Evolutionary conservation across 257 asterid genomes (phyloP), one percentile per base, ranked within the genome.

Genomic region (Solanum ossicruentum): DNA sequence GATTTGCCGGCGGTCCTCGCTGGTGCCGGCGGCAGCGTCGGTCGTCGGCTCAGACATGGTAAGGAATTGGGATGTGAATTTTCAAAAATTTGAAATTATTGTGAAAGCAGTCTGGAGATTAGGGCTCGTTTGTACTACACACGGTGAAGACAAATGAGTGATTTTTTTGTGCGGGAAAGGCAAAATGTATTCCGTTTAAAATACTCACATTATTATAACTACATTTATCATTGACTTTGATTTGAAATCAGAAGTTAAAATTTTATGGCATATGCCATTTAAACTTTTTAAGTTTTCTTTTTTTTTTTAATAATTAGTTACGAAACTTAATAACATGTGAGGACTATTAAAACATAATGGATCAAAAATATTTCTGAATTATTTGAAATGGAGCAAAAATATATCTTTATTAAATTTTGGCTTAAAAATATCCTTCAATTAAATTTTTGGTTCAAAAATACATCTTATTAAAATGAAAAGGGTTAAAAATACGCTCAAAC

Each of bases 1-100:
- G 39, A 51, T 85, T 63, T 61, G 88, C 57, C 85, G 93, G 84
- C 84, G 85, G n/a, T 82, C 89, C 26, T 87, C 92, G 61, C 89
- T 63, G 16, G 67, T 66, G 26, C 39, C 77, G 69, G 6, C 79
- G 85, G 3, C 18, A 70, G 23, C 60, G 90, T 28, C 86, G 88
- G 49, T 84, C 82, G 58, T 80, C 84, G 83, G 82, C 36, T 80
- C 89, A 55, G 88, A 92, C 98, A 93, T 93, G 85, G 85, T n/a
- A 16, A 84, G 5, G 67, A 57, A 26, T 81, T 49, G 75, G 81
- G 70, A 67, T 16, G 23, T 67, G 23, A 23, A 69, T 36, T 17
- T 69, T 69, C 49, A n/a, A 43, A 65, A 18, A 17, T 84, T 45
- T 8, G 47, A 28, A 32, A 43, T 28, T 20, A 77, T 4, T 55